Base-by-base conservation (phyloP, 257 asterid species). In the Solanum okadae region DNA sequence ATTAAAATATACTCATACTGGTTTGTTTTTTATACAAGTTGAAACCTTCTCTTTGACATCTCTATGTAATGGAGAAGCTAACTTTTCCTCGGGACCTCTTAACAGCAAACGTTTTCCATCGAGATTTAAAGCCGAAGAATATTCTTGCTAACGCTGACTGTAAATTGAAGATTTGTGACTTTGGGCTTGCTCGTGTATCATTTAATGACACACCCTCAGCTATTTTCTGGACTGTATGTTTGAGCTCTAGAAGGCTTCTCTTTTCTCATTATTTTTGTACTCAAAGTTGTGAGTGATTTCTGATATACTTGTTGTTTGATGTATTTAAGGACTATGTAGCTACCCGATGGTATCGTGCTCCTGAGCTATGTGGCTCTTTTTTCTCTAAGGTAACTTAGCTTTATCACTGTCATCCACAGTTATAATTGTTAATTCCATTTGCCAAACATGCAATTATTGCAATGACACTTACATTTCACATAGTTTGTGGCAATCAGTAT, bases 261-360 rank as follows among this genome's bases (percentile, higher is more conserved):
- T 88, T 85, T 88, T 73, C 86, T 82, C 44, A 3, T 82, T 82
- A 29, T 29, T 46, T 79, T 82, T 29, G 70, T 82, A 29, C 70
- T 49, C 42, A 82, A 52, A 49, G 18, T 82, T 46, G 22, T 14
- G 25, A 82, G 29, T 46, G 70, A 49, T 82, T 82, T 10, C 70
- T 82, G 42, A 49, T 82, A 49, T 29, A 29, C 67, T 79, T 79
- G 40, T 85, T 35, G 40, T 63, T 77, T 40, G 67, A 88, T 86
- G 87, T 75, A 40, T 87, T 93, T 87, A 92, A 96, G 99, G 99
- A 96, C 91, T 96, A 96, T 90, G 99, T 96, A 84, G 99, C 99
- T 87, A 96, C 98, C 85, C 93, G 98, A 86, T 96, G 99, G 99
- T 96, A 95, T 87, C 97, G 98, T 86, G 99, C 99, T 91, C 99